Percentiles rank a stretch among this genome's conserved stretches.
Conservation (phyloP, 2,329 filamentous ascomycete genomes). For the Alternaria metachromatica region DNA sequence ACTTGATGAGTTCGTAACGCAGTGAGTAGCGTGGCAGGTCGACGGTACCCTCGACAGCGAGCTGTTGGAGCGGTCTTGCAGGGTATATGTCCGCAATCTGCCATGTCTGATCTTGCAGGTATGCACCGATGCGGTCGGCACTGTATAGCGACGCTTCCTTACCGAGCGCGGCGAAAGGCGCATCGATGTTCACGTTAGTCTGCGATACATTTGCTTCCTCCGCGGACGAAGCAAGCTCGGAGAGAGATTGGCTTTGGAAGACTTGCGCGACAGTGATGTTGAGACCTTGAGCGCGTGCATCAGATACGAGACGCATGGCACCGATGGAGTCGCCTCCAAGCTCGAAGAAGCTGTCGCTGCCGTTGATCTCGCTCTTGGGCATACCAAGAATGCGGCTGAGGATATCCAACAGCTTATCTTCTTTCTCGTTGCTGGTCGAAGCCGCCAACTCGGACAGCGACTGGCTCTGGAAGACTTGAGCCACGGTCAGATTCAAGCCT, state of each 20-base stretch:
- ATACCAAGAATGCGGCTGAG: slow-evolving; percentile 42
- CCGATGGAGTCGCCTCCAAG: slow-evolving; percentile 57
- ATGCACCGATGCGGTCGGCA: slow-evolving; percentile 57
- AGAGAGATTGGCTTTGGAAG: slow-evolving; percentile 53
- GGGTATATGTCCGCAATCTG: slow-evolving; percentile 64
- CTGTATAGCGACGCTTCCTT: slow-evolving; percentile 55
- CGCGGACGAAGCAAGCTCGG: slow-evolving; percentile 35
- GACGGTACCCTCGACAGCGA: slow-evolving; percentile 66
- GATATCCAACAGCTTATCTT: slow-evolving; percentile 36
- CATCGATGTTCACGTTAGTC: slow-evolving; percentile 34
- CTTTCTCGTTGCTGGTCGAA: slow-evolving; percentile 47
- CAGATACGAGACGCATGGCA: slow-evolving; percentile 55
- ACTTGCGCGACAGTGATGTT: slow-evolving; percentile 53
- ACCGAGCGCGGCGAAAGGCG: slow-evolving; percentile 61
- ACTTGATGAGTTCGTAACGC: slow-evolving; percentile 70
- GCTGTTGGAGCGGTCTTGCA: slow-evolving; percentile 64
- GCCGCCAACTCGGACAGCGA: slow-evolving; percentile 61
- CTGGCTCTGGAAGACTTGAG: slow-evolving; percentile 53
- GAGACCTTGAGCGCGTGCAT: slow-evolving; percentile 46
- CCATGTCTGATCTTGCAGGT: slow-evolving; percentile 60
- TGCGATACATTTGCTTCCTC: slow-evolving; percentile 37
- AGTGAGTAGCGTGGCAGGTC: slow-evolving; percentile 66
- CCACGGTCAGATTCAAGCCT: slow-evolving; percentile 50
- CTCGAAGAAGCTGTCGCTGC: slow-evolving; percentile 53
- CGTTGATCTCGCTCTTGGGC: slow-evolving; percentile 43